These are phyloP conservation scores for Macrotyloma uniflorum DNA, from an alignment of 306 rosid genomes.

Conservation along the genomic window DNA sequence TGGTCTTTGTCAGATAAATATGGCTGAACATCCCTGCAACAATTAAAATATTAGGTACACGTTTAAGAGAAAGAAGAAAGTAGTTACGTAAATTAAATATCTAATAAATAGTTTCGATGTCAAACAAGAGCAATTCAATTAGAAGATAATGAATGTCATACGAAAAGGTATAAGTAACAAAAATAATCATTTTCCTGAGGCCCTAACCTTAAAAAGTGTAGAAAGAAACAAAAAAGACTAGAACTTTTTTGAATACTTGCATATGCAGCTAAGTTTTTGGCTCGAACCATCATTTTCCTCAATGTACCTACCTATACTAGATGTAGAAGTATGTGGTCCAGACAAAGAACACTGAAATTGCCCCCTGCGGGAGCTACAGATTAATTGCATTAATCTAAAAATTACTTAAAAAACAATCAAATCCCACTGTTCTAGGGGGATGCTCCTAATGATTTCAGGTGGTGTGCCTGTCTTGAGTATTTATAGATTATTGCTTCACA, in stretches of 20 bases:
- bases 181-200: neutral
- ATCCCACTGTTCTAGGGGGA: neutral
- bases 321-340: neutral
- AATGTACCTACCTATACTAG: neutral
- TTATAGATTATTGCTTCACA: slow-evolving; percentile 24
- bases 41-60: neutral
- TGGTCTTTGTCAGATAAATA: slow-evolving; percentile 59
- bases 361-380: neutral
- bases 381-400: slow-evolving; percentile 1
- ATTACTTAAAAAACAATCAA: neutral
- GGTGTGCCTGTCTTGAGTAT: slow-evolving; percentile 1
- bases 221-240: neutral
- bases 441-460: neutral
- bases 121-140: neutral
- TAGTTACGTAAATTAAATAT: neutral
- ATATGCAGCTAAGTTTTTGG: neutral
- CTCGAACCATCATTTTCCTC: slow-evolving; percentile 13
- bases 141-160: neutral
- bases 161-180: neutral
- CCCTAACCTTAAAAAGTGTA: neutral
- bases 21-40: slow-evolving; percentile 52
- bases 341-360: neutral
- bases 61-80: neutral
- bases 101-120: neutral
- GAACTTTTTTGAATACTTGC: neutral